phyloP scores from a whole-genome alignment of 169 alveolate genomes.

The Eimeria zaria region DNA sequence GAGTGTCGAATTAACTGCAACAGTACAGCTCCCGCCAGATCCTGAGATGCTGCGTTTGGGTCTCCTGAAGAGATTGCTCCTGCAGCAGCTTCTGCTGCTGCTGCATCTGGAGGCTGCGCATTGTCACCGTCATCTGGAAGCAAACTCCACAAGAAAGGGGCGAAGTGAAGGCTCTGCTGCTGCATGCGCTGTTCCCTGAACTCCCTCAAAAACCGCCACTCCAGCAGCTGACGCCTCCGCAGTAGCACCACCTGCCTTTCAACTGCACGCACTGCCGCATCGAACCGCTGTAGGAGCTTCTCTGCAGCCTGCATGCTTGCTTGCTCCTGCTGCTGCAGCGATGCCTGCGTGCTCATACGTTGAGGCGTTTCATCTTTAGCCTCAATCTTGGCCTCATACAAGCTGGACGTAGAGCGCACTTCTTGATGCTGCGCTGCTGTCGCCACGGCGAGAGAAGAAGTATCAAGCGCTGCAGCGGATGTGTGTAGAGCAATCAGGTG shows the following conservation, averaged over 20 bases:
- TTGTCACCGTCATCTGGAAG: slow-evolving; percentile 30
- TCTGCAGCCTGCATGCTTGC: slow-evolving; percentile 51
- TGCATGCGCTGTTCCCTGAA: slow-evolving; percentile 78
- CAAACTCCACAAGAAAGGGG: slow-evolving; percentile 75
- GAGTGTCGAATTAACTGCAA: slow-evolving; percentile 37
- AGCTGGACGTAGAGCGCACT: neutral
- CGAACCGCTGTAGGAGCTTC: slow-evolving; percentile 54
- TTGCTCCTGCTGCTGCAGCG: slow-evolving; percentile 2
- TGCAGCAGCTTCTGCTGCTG: slow-evolving; percentile 33
- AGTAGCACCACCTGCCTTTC: slow-evolving; percentile 83
- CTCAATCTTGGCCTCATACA: neutral
- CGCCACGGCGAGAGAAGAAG: neutral
- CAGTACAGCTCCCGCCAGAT: slow-evolving; percentile 38
- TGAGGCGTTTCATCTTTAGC: neutral
- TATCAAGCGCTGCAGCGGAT: neutral
- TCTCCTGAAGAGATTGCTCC: slow-evolving; percentile 37
- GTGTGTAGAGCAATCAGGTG: slow-evolving; percentile 17
- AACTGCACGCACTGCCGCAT: slow-evolving; percentile 74
- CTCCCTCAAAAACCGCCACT: slow-evolving; percentile 80
- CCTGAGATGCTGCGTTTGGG: neutral
- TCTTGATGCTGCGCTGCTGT: neutral
- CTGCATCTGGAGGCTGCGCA: slow-evolving; percentile 33
- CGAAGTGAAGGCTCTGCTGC: slow-evolving; percentile 62
- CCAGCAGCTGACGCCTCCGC: slow-evolving; percentile 83
- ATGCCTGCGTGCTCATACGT: neutral